Conservation (phyloP, 208 protist genomes). For the Leishmania lainsoni region DNA sequence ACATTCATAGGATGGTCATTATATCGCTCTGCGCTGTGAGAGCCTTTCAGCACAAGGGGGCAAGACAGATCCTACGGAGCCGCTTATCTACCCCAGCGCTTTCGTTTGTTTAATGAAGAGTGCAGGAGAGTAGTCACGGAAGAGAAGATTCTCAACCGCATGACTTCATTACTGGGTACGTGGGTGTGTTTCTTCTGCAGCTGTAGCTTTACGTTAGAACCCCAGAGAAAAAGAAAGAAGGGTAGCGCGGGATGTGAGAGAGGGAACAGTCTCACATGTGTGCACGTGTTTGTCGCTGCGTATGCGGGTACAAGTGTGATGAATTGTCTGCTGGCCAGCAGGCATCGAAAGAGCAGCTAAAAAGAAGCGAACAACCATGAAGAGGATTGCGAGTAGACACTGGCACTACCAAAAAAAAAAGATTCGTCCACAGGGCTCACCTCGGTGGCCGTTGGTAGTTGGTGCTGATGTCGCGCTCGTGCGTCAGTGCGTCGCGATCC, state of each 20-base stretch:
- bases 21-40: neutral
- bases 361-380: neutral
- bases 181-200: neutral
- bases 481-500: constrained; percentile 66
- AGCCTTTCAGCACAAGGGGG: neutral
- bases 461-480: constrained; percentile 64
- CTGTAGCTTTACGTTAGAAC: neutral
- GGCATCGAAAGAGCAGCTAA: neutral
- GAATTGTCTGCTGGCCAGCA: neutral
- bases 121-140: neutral
- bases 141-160: neutral
- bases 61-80: neutral
- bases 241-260: neutral
- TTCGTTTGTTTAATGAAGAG: neutral
- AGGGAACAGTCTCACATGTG: neutral
- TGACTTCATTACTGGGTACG: neutral
- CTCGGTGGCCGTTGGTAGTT: constrained; percentile 45
- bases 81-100: neutral
- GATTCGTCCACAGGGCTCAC: neutral
- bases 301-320: neutral
- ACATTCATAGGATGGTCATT: neutral
- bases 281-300: neutral
- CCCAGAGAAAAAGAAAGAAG: too few species aligned
- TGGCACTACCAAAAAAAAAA: too few species aligned
- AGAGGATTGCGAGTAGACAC: neutral